These are phyloP conservation scores for Oehlia diaphana DNA, from an alignment of 192 early-diverging fungal genomes.

Conservation along the genomic window DNA sequence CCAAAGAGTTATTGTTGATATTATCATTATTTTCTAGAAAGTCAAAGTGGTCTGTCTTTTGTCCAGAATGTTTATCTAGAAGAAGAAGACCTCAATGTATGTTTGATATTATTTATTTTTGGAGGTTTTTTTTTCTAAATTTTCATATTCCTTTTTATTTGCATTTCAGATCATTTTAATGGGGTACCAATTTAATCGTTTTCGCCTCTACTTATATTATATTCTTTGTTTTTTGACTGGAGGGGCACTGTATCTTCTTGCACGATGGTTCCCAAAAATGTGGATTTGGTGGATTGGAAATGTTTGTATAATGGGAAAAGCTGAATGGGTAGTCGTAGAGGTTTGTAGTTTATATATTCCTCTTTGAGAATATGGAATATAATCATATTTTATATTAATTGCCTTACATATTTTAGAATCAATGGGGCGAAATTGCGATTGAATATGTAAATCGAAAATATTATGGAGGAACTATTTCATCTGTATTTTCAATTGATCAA, in stretches of 20 bases:
- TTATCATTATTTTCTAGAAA: neutral
- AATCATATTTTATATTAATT: neutral
- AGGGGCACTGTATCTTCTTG: conserved; percentile 74
- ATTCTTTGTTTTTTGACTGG: conserved; percentile 63
- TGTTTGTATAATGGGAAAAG: conserved; percentile 65
- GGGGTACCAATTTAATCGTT: conserved; percentile 60
- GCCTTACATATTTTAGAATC: conserved; percentile 45
- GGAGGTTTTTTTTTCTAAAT: neutral
- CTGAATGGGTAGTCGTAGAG: conserved; percentile 70
- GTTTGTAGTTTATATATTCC: conserved; percentile 31
- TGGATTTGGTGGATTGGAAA: conserved; percentile 71
- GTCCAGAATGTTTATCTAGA: conserved; percentile 55
- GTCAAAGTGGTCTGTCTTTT: neutral
- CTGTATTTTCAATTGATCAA: conserved; percentile 62
- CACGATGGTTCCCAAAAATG: conserved; percentile 82
- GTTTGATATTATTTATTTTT: neutral
- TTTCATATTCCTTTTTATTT: neutral
- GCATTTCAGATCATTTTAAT: conserved; percentile 47
- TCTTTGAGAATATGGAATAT: neutral
- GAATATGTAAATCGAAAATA: conserved; percentile 55
- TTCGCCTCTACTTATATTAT: conserved; percentile 60
- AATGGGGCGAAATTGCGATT: conserved; percentile 61
- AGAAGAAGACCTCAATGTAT: conserved; percentile 68
- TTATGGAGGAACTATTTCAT: conserved; percentile 67
- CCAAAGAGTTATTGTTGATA: no score